These are phyloP conservation scores for Collybiopsis confluens DNA, from an alignment of 768 basidiomycete species.

Conservation along the genomic window DNA sequence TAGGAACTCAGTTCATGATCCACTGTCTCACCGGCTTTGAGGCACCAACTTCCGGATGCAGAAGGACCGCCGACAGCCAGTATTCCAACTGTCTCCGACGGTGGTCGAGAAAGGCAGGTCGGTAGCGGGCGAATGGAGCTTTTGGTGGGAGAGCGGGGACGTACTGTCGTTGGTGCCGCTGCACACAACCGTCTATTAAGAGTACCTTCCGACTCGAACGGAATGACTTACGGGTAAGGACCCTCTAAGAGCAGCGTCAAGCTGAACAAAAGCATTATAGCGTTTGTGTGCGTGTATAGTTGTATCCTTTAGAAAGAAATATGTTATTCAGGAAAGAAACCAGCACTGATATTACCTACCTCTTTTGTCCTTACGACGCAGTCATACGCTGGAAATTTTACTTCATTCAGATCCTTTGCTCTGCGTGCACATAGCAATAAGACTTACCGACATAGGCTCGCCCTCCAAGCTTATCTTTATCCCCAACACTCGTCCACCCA, in stretches of 20 bases:
- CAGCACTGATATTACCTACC: conserved; percentile 21
- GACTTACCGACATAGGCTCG: conserved; percentile 61
- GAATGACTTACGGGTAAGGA: conserved; percentile 46
- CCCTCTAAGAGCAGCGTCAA: conserved; percentile 42
- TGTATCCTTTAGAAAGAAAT: conserved; percentile 39
- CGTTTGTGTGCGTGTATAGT: conserved; percentile 63
- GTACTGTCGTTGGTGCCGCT: conserved; percentile 41
- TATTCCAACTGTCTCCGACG: conserved; percentile 57
- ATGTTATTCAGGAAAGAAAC: not conserved
- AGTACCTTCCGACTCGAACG: not conserved
- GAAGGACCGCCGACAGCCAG: conserved; percentile 59
- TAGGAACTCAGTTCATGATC: conserved; percentile 42
- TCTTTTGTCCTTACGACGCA: conserved; percentile 67
- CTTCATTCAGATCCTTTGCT: not conserved
- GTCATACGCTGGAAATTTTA: conserved; percentile 49
- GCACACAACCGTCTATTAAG: conserved; percentile 8
- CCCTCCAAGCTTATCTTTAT: conserved; percentile 40
- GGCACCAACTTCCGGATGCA: conserved; percentile 70
- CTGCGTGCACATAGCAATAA: not conserved
- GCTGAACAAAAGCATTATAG: conserved; percentile 60
- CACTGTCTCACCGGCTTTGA: conserved; percentile 55
- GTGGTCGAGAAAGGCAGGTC: conserved; percentile 63
- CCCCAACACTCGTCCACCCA: conserved; percentile 74
- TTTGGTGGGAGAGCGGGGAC: conserved; percentile 67
- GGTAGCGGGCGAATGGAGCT: conserved; percentile 60